Evolutionary conservation across 129 eudicot species (phyloP), one percentile per base, ranked within the genome.

Genomic region (Kitagawia praeruptora): DNA sequence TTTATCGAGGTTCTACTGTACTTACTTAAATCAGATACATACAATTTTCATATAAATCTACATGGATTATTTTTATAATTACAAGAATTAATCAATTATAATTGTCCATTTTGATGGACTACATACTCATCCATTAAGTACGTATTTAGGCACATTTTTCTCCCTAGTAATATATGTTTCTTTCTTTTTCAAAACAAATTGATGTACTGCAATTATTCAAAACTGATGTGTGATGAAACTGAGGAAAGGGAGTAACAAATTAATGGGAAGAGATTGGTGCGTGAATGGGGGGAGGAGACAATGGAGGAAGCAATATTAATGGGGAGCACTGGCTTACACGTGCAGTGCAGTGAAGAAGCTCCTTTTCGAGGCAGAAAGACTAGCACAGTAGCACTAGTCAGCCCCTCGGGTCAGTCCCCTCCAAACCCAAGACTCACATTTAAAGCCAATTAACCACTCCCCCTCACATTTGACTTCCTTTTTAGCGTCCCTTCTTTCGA

Each of bases 361-460:
- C 79, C 76, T 80, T 84, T 80, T 72, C 84, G 84, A 84, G 87
- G 81, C 78, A 27, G 2, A 27, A 44, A 75, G 2, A 9, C 31
- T 56, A 2, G n/a, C n/a, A n/a, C n/a, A n/a, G n/a, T 31, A 31
- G 0, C 3, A 45, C 47, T 45, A 46, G 13, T 44, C 47, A 44
- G 47, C 47, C 47, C 34, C 34, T n/a, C 34, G 34, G 34, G 15
- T 7, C 10, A 5, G 69, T 61, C 69, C 37, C 37, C 37, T 25
- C 34, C 69, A 61, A 9, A n/a, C 69, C 15, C 4, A 8, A 9
- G 23, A 25, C 69, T 61, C 10, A 4, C 69, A 61, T 58, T 21
- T 8, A 58, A 58, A 58, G 5, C 67, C 14, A 19, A n/a, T n/a
- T n/a, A n/a, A 14, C 61, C 2, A 18, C n/a, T 19, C 61, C 23